Conservation (phyloP, 768 basidiomycete species). For the Tylopilus sp. region DNA sequence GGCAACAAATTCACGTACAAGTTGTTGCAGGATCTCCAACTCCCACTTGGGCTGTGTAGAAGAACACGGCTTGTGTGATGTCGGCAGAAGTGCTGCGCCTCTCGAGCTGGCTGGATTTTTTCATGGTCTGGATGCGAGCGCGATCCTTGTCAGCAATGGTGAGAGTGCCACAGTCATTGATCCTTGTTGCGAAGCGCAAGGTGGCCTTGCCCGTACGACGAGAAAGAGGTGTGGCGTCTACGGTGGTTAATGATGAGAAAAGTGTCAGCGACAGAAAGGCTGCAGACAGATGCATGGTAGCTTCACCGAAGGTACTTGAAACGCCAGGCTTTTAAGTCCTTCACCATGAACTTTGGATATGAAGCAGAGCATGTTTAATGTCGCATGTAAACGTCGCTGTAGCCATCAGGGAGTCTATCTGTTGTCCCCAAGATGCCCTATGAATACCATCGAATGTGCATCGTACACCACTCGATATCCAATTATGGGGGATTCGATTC, state of each 20-base stretch:
- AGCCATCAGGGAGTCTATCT: no score
- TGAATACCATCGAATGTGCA: no score
- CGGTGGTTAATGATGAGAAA: constrained; percentile 10
- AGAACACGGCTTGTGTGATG: constrained; percentile 19
- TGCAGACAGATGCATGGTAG: constrained; percentile 12
- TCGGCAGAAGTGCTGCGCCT: constrained; percentile 8
- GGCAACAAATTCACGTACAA: constrained; percentile 6
- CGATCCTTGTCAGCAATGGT: constrained; percentile 18
- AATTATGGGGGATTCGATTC: no score
- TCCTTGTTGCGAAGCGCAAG: constrained; percentile 10
- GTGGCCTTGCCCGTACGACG: constrained; percentile 3
- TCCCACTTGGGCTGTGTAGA: constrained; percentile 29
- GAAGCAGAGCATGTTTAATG: no score
- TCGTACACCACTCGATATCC: no score
- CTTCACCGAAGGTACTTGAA: neutral
- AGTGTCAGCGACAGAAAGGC: constrained; percentile 10
- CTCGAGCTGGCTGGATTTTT: neutral
- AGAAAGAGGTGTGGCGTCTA: constrained; percentile 12
- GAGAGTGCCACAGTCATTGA: constrained; percentile 9
- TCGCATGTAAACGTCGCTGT: no score
- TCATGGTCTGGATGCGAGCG: constrained; percentile 16
- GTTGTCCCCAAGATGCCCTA: no score
- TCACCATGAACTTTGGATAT: neutral
- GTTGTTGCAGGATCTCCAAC: constrained; percentile 18
- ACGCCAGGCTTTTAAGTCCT: neutral